These are phyloP conservation scores for Paxillus ammoniavirescens DNA, from an alignment of 768 basidiomycete species.

Conservation along the genomic window DNA sequence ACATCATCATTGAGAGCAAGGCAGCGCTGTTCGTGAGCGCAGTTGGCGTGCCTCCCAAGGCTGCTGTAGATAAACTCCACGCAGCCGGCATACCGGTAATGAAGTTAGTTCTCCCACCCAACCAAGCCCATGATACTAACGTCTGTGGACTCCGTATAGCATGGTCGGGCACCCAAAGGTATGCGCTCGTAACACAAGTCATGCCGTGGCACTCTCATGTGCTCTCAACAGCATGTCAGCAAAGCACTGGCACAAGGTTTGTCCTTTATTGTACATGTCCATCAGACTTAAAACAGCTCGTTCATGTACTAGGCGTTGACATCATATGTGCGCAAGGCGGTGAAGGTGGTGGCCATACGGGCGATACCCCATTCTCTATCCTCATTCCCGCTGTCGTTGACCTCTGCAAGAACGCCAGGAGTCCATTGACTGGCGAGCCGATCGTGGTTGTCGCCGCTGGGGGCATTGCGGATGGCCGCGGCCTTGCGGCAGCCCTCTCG, in stretches of 20 bases:
- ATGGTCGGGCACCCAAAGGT: constrained; percentile 89
- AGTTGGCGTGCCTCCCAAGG: constrained; percentile 81
- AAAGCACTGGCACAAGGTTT: constrained; percentile 74
- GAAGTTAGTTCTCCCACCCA: constrained; percentile 55
- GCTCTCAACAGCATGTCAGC: constrained; percentile 52
- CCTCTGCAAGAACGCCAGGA: constrained; percentile 63
- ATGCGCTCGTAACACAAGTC: background rate
- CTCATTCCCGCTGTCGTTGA: constrained; percentile 84
- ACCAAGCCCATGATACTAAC: background rate
- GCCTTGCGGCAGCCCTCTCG: constrained; percentile 73
- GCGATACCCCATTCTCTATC: constrained; percentile 77
- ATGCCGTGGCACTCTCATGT: background rate
- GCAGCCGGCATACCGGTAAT: constrained; percentile 76
- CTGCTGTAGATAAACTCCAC: constrained; percentile 80
- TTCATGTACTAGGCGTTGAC: constrained; percentile 60
- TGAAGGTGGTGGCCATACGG: constrained; percentile 88
- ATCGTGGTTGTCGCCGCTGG: constrained; percentile 82
- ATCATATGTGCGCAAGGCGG: constrained; percentile 88
- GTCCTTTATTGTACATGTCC: background rate
- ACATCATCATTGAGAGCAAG: constrained; percentile 72
- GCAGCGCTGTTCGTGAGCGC: constrained; percentile 82
- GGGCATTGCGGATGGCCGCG: constrained; percentile 80
- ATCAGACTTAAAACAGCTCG: background rate
- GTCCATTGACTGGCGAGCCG: constrained; percentile 76
- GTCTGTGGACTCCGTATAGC: constrained; percentile 39